Evolutionary conservation across 257 asterid genomes (phyloP).

Genomic region (Solanum neorickii): DNA sequence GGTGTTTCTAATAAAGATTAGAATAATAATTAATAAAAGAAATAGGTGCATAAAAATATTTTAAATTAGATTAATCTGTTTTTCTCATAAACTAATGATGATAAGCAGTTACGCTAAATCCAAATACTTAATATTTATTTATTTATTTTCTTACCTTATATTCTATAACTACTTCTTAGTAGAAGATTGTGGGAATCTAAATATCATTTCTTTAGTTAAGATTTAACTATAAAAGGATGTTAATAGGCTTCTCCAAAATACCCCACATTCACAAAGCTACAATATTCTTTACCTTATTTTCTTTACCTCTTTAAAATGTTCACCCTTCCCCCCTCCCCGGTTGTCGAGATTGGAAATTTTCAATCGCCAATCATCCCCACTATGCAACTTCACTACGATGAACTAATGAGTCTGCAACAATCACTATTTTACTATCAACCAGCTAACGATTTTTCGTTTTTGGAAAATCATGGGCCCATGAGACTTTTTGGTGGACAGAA

Average conservation of each 20-base stretch:
- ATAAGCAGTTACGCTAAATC: neutral
- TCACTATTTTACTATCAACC: neutral
- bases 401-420: neutral
- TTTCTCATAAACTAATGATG: neutral
- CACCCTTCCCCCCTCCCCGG: neutral
- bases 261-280: neutral
- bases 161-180: neutral
- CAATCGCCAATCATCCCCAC: neutral
- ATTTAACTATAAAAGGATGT: neutral
- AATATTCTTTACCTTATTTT: neutral
- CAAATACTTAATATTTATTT: neutral
- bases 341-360: neutral
- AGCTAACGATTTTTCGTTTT: neutral
- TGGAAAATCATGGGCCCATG: neutral
- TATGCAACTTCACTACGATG: neutral
- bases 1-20: neutral
- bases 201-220: neutral
- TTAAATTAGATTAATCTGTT: neutral
- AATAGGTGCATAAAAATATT: no score
- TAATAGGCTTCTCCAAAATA: neutral
- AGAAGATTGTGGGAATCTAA: neutral
- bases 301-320: neutral
- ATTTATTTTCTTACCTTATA: neutral
- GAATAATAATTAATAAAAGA: no score
- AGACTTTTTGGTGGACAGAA: neutral